Base-by-base conservation (phyloP, 768 basidiomycete species). In the Suillus placidus region DNA sequence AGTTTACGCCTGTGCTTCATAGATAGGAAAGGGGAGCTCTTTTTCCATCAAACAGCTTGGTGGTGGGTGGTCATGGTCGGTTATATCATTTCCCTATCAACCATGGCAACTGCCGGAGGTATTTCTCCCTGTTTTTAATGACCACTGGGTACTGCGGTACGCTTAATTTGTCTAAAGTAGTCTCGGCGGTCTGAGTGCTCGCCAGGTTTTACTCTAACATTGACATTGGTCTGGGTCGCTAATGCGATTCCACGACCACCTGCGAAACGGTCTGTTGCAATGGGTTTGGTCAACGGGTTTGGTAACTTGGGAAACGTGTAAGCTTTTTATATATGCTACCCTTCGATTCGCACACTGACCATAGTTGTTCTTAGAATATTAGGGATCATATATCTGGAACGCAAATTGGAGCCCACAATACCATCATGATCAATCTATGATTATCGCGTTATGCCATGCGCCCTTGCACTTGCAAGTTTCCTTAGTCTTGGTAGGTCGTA, bases 61-160 rank as follows among this genome's bases (percentile, higher is more conserved):
- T 88, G 86, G 87, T 88, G 87, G 87, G 84, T 78, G 3, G 82
- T 83, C 55, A 86, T 89, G 2, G 47, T 87, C 4, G 89, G 86
- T 1, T 89, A 84, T 68, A 84, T 89, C 67, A 87, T 90, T 65
- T 83, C 82, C 2, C 71, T 88, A 23, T 83, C 82, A 2, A 89
- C 87, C 0, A 80, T 81, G 76, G 77, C 74, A 4, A 80, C 80
- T n/a, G 81, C 75, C 0, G 87, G 1, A 83, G 88, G 62, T 89
- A 90, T 67, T 78, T 89, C 34, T 81, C 86, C 1, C 74, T 26
- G 26, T 89, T 89, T 75, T 77, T 89, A 38, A 88, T 90, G 87
- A 82, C 88, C 0, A 74, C 76, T 61, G 88, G 88, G 60, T 85
- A 84, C 67, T 75, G 76, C 6, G 83, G 83, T 77, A 49, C 34